A percentile compares a stretch with the other conserved stretches of the same genome.
These are phyloP conservation scores for Talaromyces ruber DNA, from an alignment of 495 filamentous ascomycete species.

Conservation along the genomic window DNA sequence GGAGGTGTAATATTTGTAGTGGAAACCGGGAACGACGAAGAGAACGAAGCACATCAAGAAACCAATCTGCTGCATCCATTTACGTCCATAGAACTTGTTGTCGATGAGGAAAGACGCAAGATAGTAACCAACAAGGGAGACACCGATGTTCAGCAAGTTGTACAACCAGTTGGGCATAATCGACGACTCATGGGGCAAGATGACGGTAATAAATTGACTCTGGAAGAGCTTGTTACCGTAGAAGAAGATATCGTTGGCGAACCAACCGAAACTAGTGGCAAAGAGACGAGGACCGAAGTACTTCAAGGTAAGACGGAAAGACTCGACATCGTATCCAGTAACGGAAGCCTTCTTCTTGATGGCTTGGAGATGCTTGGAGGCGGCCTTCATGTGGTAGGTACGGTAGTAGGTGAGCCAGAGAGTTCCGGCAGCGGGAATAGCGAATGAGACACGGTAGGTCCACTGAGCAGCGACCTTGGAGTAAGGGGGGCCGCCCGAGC, in stretches of 20 bases:
- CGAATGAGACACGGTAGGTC: conserved; percentile 80
- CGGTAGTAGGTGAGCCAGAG: conserved; percentile 91
- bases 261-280: conserved; percentile 82
- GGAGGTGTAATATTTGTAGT: conserved; percentile 67
- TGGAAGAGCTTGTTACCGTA: conserved; percentile 98
- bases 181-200: conserved; percentile 50
- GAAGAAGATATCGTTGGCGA: conserved; percentile 91
- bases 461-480: conserved; percentile 62
- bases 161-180: conserved; percentile 84
- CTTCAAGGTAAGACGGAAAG: conserved; percentile 62
- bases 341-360: conserved; percentile 79
- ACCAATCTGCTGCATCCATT: conserved; percentile 85
- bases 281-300: conserved; percentile 76
- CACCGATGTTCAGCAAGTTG: conserved; percentile 78
- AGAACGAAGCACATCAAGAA: conserved; percentile 82
- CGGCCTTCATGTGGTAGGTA: conserved; percentile 75
- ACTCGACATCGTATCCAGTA: conserved; percentile 80
- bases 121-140: conserved; percentile 81
- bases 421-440: conserved; percentile 75
- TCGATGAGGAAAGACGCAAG: conserved; percentile 65
- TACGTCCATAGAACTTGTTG: conserved; percentile 86
- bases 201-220: conserved; percentile 69
- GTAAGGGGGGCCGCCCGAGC: conserved; percentile 64
- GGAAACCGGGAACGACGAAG: conserved; percentile 77
- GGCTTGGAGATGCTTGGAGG: conserved; percentile 60